phyloP scores from a whole-genome alignment of 768 basidiomycete species.

The Brasilioporus rufonigricans region DNA sequence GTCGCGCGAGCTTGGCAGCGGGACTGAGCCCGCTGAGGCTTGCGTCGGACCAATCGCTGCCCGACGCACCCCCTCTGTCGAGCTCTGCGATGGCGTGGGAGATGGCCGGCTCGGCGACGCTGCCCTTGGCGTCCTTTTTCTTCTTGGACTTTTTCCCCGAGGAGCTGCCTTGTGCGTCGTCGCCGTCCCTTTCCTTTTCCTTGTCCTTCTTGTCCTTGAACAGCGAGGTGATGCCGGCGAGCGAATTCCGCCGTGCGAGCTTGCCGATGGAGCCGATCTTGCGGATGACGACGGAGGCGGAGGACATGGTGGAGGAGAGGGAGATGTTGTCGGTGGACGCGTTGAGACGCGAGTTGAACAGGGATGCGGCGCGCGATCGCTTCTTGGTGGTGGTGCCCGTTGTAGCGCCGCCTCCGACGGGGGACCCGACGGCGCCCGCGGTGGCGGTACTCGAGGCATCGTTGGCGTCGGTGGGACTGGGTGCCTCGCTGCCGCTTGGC shows the following conservation, averaged over 20 bases:
- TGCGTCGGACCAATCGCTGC: constrained; percentile 55
- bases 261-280: constrained; percentile 92
- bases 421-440: constrained; percentile 33
- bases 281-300: constrained; percentile 93
- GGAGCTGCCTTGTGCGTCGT: constrained; percentile 23
- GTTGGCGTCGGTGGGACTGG: constrained; percentile 23
- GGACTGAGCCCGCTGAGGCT: constrained; percentile 78
- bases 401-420: constrained; percentile 18
- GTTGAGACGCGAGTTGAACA: constrained; percentile 90
- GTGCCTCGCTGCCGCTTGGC: constrained; percentile 33
- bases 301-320: constrained; percentile 89
- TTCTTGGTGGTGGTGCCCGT: constrained; percentile 50
- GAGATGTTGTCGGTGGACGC: constrained; percentile 94
- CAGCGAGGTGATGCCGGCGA: constrained; percentile 87
- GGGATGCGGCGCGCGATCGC: constrained; percentile 63
- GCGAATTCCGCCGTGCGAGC: constrained; percentile 82
- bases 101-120: constrained; percentile 65
- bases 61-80: constrained; percentile 49
- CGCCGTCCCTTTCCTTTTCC: constrained; percentile 36
- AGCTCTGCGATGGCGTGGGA: constrained; percentile 84
- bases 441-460: constrained; percentile 37
- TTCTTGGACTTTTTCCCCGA: constrained; percentile 46
- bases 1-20: constrained; percentile 84
- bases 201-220: constrained; percentile 83
- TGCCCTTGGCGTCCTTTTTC: constrained; percentile 60